Base-by-base conservation (phyloP, 2,329 filamentous ascomycete species). In the Gnomoniopsis smithogilvyi region DNA sequence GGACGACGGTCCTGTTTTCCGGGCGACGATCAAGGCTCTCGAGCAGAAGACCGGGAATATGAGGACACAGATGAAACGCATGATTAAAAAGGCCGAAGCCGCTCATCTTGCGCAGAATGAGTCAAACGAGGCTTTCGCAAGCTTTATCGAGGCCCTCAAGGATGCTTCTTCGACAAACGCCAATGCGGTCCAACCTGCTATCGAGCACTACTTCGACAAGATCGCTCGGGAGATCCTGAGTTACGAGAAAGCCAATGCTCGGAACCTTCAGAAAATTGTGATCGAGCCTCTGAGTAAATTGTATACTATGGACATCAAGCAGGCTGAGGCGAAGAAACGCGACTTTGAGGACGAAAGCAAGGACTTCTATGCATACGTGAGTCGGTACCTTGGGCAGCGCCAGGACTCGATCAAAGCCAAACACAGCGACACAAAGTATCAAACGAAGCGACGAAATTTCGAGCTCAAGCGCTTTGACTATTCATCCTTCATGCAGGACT, bases 271-370 rank as follows among this genome's bases (percentile, higher is more conserved):
- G 68, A 94, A 87, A 70, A 89, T 96, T 55, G 93, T 99, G 68
- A 96, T 99, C 65, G 95, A 99, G 47, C 96, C 96, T 1, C 84
- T 99, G 65, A 88, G 85, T 64, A 96, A 92, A 74, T 79, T 99
- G 15, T 99, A 99, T 74, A 92, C 92, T 62, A 82, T 94, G 64
- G 96, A 99, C 68, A 98, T 99, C 77, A 99, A 99, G 74, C 92
- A 96, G 73, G 96, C 94, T 26, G 95, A 99, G 69, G 82, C 90
- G 45, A 99, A 99, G 78, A 96, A 95, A 75, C 92, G 95, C 65
- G 95, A 98, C 67, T 99, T 99, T 67, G 95, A 99, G 64, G 95
- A 99, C 69, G 95, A 99, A 72, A 98, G 94, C 77, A 95, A 96
- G 72, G 95, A 99, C 71, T 99, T 96, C 75, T 99, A 99, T 74